Percentiles rank a stretch among this genome's conserved stretches.
These are phyloP conservation scores for Candida coquimbonensis DNA, from an alignment of 805 yeast species.

Conservation along the genomic window DNA sequence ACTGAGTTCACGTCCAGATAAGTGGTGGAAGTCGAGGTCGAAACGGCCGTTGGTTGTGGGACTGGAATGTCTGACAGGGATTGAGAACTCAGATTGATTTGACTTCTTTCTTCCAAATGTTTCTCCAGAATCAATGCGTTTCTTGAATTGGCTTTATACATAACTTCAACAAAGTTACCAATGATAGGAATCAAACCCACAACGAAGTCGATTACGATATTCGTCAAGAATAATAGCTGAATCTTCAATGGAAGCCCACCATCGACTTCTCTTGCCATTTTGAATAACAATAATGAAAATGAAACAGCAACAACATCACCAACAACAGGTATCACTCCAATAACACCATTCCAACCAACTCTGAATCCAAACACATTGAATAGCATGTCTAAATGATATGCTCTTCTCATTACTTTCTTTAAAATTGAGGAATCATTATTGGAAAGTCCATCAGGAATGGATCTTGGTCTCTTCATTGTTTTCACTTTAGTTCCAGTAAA, in stretches of 20 bases:
- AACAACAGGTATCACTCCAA: constrained; percentile 61
- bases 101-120: constrained; percentile 32
- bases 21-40: too few relatives aligned
- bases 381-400: constrained; percentile 64
- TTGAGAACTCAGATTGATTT: not conserved
- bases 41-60: too few relatives aligned
- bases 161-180: constrained; percentile 64
- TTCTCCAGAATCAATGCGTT: constrained; percentile 61
- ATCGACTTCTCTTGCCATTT: constrained; percentile 42
- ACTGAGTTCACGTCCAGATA: too few relatives aligned
- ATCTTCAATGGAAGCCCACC: constrained; percentile 58
- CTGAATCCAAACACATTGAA: constrained; percentile 52
- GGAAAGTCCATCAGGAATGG: constrained; percentile 51
- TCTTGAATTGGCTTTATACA: constrained; percentile 71
- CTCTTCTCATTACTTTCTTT: constrained; percentile 45
- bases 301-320: constrained; percentile 52
- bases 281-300: constrained; percentile 40
- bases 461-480: constrained; percentile 23
- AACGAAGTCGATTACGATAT: constrained; percentile 59
- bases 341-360: constrained; percentile 62
- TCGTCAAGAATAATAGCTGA: constrained; percentile 47
- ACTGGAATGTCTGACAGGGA: not conserved
- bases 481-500: constrained; percentile 13
- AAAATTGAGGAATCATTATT: constrained; percentile 44
- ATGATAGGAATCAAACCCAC: constrained; percentile 70